Evolutionary conservation across 2,329 filamentous ascomycete genomes (phyloP).

Genomic region (Diaporthe velutina): DNA sequence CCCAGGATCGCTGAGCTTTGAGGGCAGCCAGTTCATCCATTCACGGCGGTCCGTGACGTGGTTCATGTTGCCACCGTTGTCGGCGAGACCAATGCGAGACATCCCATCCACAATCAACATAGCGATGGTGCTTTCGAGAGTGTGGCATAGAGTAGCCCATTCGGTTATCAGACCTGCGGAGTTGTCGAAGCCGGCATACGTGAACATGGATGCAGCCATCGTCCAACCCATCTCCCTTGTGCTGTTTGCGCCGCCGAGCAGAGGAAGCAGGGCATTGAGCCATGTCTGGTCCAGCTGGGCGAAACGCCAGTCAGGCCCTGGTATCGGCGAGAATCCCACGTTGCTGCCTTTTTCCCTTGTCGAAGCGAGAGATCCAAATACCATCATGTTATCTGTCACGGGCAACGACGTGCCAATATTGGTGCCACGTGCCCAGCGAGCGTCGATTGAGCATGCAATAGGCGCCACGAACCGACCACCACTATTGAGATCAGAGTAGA

Average conservation of each 20-base stretch:
- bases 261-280: background rate
- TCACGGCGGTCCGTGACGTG: background rate
- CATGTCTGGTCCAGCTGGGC: background rate
- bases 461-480: background rate
- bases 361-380: background rate
- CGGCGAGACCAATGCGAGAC: background rate
- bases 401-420: background rate
- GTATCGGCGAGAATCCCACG: background rate
- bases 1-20: background rate
- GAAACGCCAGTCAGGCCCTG: conserved; percentile 1
- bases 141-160: background rate
- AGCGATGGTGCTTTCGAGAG: background rate
- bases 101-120: background rate
- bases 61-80: background rate
- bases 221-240: background rate
- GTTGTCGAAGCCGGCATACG: background rate
- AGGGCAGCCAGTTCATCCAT: background rate
- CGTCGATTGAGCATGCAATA: background rate
- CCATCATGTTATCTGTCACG: background rate
- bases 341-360: background rate
- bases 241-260: background rate
- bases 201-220: background rate
- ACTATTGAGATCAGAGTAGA: background rate
- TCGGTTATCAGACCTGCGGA: background rate
- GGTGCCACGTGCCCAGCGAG: background rate